Conservation (phyloP, 331 rosid species). For the Cydonia oblonga region DNA sequence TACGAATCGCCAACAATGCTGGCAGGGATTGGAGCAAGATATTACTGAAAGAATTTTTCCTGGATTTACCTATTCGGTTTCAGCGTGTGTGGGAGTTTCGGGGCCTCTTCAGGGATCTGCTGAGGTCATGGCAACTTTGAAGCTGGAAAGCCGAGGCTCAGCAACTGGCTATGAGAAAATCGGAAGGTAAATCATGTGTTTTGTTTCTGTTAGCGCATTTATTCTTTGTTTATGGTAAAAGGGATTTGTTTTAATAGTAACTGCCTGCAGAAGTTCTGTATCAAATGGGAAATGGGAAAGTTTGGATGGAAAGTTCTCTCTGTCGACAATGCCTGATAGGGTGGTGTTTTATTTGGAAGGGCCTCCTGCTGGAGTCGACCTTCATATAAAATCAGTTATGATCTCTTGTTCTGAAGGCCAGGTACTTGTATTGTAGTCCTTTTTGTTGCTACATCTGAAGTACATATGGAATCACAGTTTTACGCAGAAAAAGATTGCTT, state of each 20-base stretch:
- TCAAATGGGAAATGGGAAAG: conserved; percentile 55
- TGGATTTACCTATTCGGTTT: conserved; percentile 50
- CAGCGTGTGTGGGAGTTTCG: conserved; percentile 69
- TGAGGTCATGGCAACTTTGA: conserved; percentile 79
- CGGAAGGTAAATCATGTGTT: conserved; percentile 45
- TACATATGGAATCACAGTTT: neutral
- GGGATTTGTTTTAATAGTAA: conserved; percentile 2
- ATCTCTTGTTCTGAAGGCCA: conserved; percentile 42
- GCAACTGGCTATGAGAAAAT: conserved; percentile 50
- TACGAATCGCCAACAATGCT: conserved; percentile 54
- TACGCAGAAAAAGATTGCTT: neutral
- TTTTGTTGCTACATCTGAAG: neutral
- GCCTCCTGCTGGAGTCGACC: conserved; percentile 72
- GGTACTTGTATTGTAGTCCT: conserved; percentile 29
- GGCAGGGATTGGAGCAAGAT: conserved; percentile 97
- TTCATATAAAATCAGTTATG: conserved; percentile 54
- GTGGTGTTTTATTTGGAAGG: conserved; percentile 79
- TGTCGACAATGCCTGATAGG: conserved; percentile 51
- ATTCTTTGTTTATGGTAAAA: conserved; percentile 7
- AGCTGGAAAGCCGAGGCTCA: conserved; percentile 46
- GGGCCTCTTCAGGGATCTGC: conserved; percentile 42
- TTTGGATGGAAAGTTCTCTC: conserved; percentile 67
- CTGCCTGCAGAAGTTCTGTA: conserved; percentile 52
- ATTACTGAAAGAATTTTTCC: conserved; percentile 44
- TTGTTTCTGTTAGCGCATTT: neutral